Evolutionary conservation across 2,329 filamentous ascomycete species (phyloP).

Genomic region (Xylaria sp.): DNA sequence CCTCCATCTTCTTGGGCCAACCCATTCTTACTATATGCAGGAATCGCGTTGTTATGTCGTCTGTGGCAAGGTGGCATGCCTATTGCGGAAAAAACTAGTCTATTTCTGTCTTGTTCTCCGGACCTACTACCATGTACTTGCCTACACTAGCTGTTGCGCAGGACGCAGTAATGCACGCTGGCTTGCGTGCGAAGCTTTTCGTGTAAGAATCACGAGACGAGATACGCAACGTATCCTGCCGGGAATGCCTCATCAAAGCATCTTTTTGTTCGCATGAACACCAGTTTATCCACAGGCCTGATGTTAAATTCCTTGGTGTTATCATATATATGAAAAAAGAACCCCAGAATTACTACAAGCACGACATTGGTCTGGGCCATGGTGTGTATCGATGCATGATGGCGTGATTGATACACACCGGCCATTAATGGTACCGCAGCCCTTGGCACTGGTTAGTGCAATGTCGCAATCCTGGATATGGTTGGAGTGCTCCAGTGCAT

Average conservation of each 20-base stretch:
- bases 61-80: neutral
- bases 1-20: conserved; percentile 2
- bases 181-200: neutral
- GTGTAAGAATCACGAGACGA: neutral
- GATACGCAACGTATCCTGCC: neutral
- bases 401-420: conserved; percentile 28
- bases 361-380: conserved; percentile 23
- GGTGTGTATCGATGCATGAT: conserved; percentile 32
- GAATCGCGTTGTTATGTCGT: neutral
- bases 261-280: neutral
- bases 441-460: neutral
- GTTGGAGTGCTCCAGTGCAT: conserved; percentile 7
- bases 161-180: neutral
- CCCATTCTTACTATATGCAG: neutral
- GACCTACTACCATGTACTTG: neutral
- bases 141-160: neutral
- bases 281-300: neutral
- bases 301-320: conserved; percentile 4
- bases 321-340: conserved; percentile 10
- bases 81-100: neutral
- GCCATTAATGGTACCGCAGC: conserved; percentile 14
- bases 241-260: neutral
- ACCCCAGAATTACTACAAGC: conserved; percentile 15
- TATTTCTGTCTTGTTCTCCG: neutral
- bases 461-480: conserved; percentile 29